Percentiles rank a stretch among this genome's conserved stretches.
phyloP scores from a whole-genome alignment of 495 filamentous ascomycete genomes.

The Lophiotrema nucula region DNA sequence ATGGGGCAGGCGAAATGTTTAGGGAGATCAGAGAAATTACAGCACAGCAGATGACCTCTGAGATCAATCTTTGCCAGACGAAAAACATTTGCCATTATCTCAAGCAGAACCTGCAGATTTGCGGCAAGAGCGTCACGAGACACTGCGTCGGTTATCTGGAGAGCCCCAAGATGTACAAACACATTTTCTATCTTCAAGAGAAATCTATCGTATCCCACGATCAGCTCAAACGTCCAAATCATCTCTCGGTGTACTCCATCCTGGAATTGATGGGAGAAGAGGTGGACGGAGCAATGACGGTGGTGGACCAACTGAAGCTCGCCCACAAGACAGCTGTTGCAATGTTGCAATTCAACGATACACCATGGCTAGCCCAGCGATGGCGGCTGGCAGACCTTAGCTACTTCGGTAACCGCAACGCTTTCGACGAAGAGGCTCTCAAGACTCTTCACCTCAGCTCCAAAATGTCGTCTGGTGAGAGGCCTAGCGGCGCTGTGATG shows the following conservation, averaged over 20 bases:
- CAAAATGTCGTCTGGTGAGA: background rate
- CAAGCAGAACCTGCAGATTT: constrained; percentile 20
- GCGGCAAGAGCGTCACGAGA: constrained; percentile 3
- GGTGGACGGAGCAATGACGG: constrained; percentile 1
- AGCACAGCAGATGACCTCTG: constrained; percentile 5
- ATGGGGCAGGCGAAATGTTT: no score
- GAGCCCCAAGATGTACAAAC: constrained; percentile 12
- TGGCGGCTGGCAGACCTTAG: constrained; percentile 42
- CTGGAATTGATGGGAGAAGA: constrained; percentile 7
- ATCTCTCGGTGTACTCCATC: constrained; percentile 8
- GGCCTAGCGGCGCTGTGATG: background rate
- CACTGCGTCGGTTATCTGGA: constrained; percentile 29
- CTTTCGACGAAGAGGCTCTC: constrained; percentile 13
- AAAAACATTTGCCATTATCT: constrained; percentile 29
- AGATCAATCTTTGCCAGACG: constrained; percentile 20
- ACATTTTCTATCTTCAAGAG: constrained; percentile 19
- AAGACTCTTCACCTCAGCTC: constrained; percentile 38
- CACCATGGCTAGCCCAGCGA: constrained; percentile 37
- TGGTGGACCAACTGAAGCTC: constrained; percentile 38
- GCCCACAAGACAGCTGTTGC: constrained; percentile 41
- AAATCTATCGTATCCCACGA: background rate
- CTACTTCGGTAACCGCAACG: constrained; percentile 31
- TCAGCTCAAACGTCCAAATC: background rate
- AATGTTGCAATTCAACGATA: constrained; percentile 43
- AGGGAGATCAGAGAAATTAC: no score